Evolutionary conservation across 805 yeast genomes (phyloP).

Genomic region (Priceomyces melissophilus): DNA sequence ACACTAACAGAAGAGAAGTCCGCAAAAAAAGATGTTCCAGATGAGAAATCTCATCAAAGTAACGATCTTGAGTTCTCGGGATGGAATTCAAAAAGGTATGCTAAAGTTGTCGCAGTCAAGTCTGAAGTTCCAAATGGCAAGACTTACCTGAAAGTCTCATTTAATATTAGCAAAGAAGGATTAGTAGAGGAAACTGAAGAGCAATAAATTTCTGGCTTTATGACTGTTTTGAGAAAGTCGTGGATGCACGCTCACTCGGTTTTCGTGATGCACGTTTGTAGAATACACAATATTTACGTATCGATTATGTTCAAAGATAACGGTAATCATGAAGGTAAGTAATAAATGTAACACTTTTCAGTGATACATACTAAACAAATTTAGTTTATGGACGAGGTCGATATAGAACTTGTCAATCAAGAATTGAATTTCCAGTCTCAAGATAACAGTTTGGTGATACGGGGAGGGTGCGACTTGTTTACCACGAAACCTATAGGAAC

Average conservation of each 20-base stretch:
- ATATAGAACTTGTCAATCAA: conserved; percentile 87
- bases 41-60: not conserved
- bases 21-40: not conserved
- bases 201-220: not conserved
- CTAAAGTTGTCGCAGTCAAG: conserved; percentile 17
- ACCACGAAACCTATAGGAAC: conserved; percentile 92
- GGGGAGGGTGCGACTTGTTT: conserved; percentile 89
- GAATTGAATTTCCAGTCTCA: conserved; percentile 63
- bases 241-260: too few relatives aligned
- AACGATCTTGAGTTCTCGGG: conserved; percentile 5
- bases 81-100: conserved; percentile 26
- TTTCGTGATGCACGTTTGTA: too few relatives aligned
- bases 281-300: too few relatives aligned
- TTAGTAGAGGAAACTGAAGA: conserved; percentile 4
- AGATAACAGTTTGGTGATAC: conserved; percentile 47
- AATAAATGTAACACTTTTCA: not conserved
- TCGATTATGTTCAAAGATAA: too few relatives aligned
- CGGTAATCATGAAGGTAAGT: conserved; percentile 8
- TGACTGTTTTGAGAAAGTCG: too few relatives aligned
- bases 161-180: conserved; percentile 16
- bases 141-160: conserved; percentile 12
- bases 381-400: conserved; percentile 88
- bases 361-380: not conserved
- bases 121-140: conserved; percentile 6
- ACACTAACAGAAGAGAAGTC: not conserved